Conservation (phyloP, 495 filamentous ascomycete species). For the Penicillium riverlandense region DNA sequence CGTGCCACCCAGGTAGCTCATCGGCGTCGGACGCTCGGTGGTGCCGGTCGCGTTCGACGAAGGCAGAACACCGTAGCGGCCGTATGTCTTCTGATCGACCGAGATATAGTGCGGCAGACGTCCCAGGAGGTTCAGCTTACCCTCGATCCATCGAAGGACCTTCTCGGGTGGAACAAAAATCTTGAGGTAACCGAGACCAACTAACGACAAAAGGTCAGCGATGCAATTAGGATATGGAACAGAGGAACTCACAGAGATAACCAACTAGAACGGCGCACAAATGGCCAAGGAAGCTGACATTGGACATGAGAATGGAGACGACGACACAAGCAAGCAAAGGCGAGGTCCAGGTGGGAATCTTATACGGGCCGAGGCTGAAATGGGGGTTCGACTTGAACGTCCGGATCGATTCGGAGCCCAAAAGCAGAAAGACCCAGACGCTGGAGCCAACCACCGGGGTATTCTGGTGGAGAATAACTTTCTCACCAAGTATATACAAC, state of each 20-base stretch:
- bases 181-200: conserved; percentile 77
- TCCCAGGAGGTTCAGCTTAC: conserved; percentile 73
- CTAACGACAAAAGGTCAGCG: conserved; percentile 35
- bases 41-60: conserved; percentile 33
- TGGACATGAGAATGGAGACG: conserved; percentile 65
- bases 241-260: conserved; percentile 63
- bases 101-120: conserved; percentile 83
- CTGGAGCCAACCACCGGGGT: conserved; percentile 73
- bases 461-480: conserved; percentile 54
- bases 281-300: conserved; percentile 80
- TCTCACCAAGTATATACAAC: conserved; percentile 65
- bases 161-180: conserved; percentile 78
- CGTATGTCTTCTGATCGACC: conserved; percentile 93
- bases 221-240: neutral
- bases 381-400: too few relatives aligned
- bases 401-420: too few relatives aligned
- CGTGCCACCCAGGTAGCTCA: conserved; percentile 51
- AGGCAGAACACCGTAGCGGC: conserved; percentile 84
- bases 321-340: conserved; percentile 69
- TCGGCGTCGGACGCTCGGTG: conserved; percentile 38
- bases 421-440: conserved; percentile 75
- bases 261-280: conserved; percentile 73
- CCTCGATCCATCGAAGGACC: conserved; percentile 73
- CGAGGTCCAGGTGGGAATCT: conserved; percentile 86
- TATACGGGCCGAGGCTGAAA: conserved; percentile 49